Conservation (phyloP, 2,329 filamentous ascomycete species). For the Penicillium sp. region DNA sequence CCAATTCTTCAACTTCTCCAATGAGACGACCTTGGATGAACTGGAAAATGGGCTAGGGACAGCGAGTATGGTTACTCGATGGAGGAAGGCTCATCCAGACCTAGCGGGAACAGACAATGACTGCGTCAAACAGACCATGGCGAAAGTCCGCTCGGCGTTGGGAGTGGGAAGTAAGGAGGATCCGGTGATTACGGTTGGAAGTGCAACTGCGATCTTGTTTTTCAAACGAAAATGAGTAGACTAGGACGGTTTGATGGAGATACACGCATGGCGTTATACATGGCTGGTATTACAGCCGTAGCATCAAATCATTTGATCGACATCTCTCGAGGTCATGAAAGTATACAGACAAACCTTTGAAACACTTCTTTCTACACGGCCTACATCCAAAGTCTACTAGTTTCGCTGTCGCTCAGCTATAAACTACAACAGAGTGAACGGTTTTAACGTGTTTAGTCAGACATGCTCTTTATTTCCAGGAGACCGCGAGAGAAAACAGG, state of each 20-base stretch:
- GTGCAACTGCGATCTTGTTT: not conserved
- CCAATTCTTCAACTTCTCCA: not conserved
- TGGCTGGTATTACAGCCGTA: too few species aligned
- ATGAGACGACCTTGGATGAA: not conserved
- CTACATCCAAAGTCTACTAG: not conserved
- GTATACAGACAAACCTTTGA: not conserved
- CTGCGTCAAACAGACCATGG: not conserved
- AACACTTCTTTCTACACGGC: not conserved
- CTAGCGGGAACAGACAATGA: not conserved
- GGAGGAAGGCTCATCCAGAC: not conserved
- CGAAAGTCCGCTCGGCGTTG: not conserved
- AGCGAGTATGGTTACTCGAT: not conserved
- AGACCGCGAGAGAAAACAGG: slow-evolving; percentile 29
- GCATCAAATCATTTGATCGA: not conserved
- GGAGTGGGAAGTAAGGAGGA: not conserved
- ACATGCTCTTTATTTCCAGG: slow-evolving; percentile 34
- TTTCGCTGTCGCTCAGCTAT: not conserved
- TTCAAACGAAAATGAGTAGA: not conserved
- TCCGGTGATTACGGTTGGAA: not conserved
- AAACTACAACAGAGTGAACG: slow-evolving; percentile 11
- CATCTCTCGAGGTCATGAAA: not conserved
- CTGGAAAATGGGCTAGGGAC: not conserved
- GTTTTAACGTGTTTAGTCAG: slow-evolving; percentile 26
- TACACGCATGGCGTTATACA: too few species aligned
- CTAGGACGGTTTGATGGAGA: too few species aligned